Base-by-base conservation (phyloP, 139 green algal species). In the Pleodorina starrii region DNA sequence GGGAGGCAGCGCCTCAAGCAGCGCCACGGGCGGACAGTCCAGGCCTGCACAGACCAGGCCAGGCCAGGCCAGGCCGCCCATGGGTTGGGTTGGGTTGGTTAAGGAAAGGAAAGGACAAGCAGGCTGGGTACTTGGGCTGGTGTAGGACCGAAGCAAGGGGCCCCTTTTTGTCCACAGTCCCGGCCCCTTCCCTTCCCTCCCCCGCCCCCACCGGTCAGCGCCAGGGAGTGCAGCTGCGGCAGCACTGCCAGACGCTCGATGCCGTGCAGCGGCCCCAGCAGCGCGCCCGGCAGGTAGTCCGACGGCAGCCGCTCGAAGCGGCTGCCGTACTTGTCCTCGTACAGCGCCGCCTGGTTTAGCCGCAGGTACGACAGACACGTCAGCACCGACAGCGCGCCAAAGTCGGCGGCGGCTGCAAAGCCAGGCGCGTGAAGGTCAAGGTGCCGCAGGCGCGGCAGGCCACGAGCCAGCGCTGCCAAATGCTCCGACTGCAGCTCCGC, bases 1-100 rank as follows among this genome's bases (percentile, higher is more conserved):
- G 80, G 14, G 35, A 57, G 80, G 80, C 40, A 86, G 40, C 25
- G 80, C 80, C 80, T 60, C 57, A 40, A 86, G 80, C 59, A 77
- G 59, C 27, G 42, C 59, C 29, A 29, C 12, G 10, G 80, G 80
- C 5, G 80, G 80, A 12, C 40, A 60, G 80, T 86, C 80, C 80
- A 86, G 38, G 43, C 80, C 80, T 86, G 43, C 12, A 10, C 48
- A 60, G 50, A 60, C 50, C 50, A 17, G 50, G 50, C 17, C 50
- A 60, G 50, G 50, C 50, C 14, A 17, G n/a, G n/a, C n/a, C n/a
- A n/a, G n/a, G n/a, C n/a, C n/a, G n/a, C n/a, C n/a, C n/a, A n/a
- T n/a, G n/a, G n/a, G n/a, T n/a, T n/a, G n/a, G n/a, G n/a, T n/a
- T n/a, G n/a, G n/a, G n/a, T n/a, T n/a, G n/a, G n/a, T n/a, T n/a